phyloP scores from a whole-genome alignment of 2,329 filamentous ascomycete genomes.

The Eutypa lata region DNA sequence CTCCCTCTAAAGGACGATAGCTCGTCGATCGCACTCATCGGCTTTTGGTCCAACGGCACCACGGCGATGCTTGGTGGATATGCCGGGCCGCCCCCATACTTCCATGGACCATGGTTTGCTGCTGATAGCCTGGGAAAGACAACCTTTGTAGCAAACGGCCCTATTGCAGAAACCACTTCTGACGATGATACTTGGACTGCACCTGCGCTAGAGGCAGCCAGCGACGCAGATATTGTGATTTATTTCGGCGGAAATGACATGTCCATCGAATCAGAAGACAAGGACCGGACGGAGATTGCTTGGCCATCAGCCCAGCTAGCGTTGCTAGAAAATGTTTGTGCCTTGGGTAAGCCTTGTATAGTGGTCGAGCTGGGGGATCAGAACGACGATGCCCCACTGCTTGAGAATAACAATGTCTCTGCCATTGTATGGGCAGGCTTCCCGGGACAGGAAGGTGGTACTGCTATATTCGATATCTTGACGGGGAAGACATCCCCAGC shows the following conservation, averaged over 20 bases:
- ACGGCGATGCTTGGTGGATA: slow-evolving; percentile 29
- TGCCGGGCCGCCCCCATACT: slow-evolving; percentile 50
- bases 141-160: slow-evolving; percentile 40
- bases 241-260: slow-evolving; percentile 56
- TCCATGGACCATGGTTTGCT: slow-evolving; percentile 49
- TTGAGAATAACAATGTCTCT: slow-evolving; percentile 40
- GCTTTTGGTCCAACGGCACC: slow-evolving; percentile 20
- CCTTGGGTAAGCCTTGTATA: slow-evolving; percentile 45
- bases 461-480: slow-evolving; percentile 46
- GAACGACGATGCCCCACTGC: slow-evolving; percentile 42
- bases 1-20: slow-evolving; percentile 17
- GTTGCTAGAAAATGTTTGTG: slow-evolving; percentile 40
- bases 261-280: slow-evolving; percentile 48
- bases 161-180: slow-evolving; percentile 19
- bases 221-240: slow-evolving; percentile 48
- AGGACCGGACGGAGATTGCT: slow-evolving; percentile 47
- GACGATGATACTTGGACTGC: slow-evolving; percentile 32
- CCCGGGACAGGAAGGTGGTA: slow-evolving; percentile 50
- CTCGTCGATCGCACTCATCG: slow-evolving; percentile 20
- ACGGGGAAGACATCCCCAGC: slow-evolving; percentile 42
- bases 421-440: slow-evolving; percentile 50
- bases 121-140: slow-evolving; percentile 42
- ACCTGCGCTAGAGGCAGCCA: slow-evolving; percentile 35
- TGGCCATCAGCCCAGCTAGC: slow-evolving; percentile 52
- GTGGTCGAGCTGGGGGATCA: slow-evolving; percentile 49